These are phyloP conservation scores for Macadamia tetraphylla DNA, from an alignment of 164 flowering plant genomes.

Conservation along the genomic window DNA sequence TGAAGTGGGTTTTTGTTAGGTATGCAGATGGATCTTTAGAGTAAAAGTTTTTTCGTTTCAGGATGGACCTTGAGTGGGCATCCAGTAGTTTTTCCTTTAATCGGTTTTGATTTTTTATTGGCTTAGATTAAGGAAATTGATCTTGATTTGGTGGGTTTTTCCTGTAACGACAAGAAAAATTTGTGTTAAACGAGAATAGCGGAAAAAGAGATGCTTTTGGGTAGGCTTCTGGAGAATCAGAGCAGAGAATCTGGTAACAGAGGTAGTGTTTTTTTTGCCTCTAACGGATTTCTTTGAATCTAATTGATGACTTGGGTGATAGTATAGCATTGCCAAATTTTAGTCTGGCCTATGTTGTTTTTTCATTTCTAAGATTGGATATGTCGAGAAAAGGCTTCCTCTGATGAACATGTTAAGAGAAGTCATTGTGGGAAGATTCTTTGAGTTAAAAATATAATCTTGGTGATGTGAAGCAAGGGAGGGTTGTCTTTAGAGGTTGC, in stretches of 20 bases:
- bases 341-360: conserved; percentile 15
- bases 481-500: conserved; percentile 7
- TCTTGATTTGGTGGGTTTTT: neutral
- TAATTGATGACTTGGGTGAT: neutral
- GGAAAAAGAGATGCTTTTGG: neutral
- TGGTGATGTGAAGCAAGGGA: neutral
- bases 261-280: neutral
- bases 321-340: conserved; percentile 1
- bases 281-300: neutral
- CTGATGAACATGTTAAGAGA: neutral
- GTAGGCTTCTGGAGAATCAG: neutral
- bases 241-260: neutral
- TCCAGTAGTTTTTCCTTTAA: neutral
- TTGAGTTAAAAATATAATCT: neutral
- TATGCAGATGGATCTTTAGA: neutral
- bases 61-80: neutral
- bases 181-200: neutral
- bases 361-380: neutral
- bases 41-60: neutral
- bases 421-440: neutral
- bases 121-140: too few species aligned
- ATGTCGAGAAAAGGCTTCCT: neutral
- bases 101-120: too few species aligned
- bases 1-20: too few species aligned
- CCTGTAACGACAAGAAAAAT: neutral